A percentile compares a stretch with the other conserved stretches of the same genome.
phyloP scores from a whole-genome alignment of 108 stramenopile species.

The Cylindrotheca closterium region DNA sequence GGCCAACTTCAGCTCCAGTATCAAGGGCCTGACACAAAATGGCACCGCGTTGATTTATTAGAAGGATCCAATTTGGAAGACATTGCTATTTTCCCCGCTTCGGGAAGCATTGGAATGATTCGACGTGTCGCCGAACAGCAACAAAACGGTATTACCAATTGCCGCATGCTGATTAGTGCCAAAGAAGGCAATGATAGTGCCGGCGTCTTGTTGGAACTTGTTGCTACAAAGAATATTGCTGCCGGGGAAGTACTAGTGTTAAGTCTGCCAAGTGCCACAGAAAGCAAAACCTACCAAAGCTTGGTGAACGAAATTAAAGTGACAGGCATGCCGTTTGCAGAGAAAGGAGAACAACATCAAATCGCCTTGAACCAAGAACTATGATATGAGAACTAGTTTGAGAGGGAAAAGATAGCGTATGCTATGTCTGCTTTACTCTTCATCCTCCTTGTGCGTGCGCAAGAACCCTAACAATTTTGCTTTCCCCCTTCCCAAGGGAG shows the following conservation, averaged over 20 bases:
- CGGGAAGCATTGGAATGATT: conserved; percentile 38
- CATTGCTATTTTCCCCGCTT: conserved; percentile 31
- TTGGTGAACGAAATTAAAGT: not conserved
- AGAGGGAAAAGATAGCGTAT: too few relatives aligned
- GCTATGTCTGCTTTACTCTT: too few relatives aligned
- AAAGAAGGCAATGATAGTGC: conserved; percentile 2
- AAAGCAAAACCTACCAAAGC: too few relatives aligned
- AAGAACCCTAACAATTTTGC: not conserved
- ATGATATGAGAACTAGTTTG: too few relatives aligned
- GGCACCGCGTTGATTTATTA: conserved; percentile 15
- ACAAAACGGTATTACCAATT: conserved; percentile 8
- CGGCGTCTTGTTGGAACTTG: conserved; percentile 24
- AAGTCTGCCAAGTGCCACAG: conserved; percentile 11
- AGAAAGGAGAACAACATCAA: not conserved
- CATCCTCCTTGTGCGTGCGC: too few relatives aligned
- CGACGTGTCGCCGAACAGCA: conserved; percentile 11
- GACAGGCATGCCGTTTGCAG: too few relatives aligned
- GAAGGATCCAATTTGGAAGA: conserved; percentile 7
- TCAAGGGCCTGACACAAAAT: conserved; percentile 28
- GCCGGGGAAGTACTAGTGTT: conserved; percentile 32
- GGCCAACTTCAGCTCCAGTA: conserved; percentile 27
- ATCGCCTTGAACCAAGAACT: too few relatives aligned
- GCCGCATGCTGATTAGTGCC: conserved; percentile 8
- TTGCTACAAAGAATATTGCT: conserved; percentile 32
- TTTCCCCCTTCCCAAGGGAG: too few relatives aligned